Conservation (phyloP, 1,139 yeast species). For the Saccharomycopsis crataegensis region DNA sequence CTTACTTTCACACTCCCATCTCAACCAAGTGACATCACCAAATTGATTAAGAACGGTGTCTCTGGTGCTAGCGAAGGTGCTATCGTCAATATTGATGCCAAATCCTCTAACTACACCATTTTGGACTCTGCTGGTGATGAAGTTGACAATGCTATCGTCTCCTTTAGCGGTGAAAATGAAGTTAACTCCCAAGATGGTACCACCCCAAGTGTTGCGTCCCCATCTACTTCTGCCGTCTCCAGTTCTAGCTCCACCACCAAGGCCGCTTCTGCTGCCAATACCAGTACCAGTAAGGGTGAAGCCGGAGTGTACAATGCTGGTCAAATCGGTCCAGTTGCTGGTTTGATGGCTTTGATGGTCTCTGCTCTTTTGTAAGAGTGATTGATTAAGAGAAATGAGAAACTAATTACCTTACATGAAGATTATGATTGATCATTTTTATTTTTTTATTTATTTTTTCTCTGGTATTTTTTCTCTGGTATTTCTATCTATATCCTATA, state of each 20-base stretch:
- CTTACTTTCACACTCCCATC: constrained; percentile 36
- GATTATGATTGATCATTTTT: neutral
- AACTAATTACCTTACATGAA: no score
- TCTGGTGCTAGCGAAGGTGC: constrained; percentile 43
- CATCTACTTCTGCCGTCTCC: constrained; percentile 28
- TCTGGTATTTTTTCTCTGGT: neutral
- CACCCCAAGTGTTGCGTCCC: constrained; percentile 27
- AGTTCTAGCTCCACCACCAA: constrained; percentile 24
- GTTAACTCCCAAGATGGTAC: constrained; percentile 33
- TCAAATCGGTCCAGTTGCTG: neutral
- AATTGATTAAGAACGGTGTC: constrained; percentile 44
- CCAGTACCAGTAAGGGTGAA: constrained; percentile 15
- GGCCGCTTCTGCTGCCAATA: constrained; percentile 22
- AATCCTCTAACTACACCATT: constrained; percentile 37
- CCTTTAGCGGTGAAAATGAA: constrained; percentile 35
- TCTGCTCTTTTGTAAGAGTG: neutral
- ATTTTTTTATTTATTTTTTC: constrained; percentile 10
- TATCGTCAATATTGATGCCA: constrained; percentile 34
- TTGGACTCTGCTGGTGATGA: constrained; percentile 44
- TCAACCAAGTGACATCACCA: constrained; percentile 35
- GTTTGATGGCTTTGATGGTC: neutral
- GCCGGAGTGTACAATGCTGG: constrained; percentile 4
- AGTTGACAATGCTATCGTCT: constrained; percentile 49
- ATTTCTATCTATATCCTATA: no score
- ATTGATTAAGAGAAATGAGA: no score